Conservation (phyloP, 768 basidiomycete genomes). For the Russula abietina region DNA sequence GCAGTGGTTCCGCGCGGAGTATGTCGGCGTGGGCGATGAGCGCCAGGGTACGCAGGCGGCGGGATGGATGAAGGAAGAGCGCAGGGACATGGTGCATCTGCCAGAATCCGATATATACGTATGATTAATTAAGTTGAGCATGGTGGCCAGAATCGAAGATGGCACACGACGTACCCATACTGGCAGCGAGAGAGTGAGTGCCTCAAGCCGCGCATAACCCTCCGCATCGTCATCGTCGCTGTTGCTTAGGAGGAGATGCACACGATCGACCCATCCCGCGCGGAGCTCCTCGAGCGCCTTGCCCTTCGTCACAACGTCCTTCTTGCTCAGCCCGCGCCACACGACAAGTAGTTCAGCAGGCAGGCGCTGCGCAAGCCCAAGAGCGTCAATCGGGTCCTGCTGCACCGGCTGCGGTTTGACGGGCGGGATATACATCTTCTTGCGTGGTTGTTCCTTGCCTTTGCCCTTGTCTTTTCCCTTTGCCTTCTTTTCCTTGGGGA, state of each 20-base stretch:
- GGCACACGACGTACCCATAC: conserved; percentile 71
- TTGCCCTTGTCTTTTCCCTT: conserved; percentile 49
- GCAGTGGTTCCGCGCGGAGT: conserved; percentile 47
- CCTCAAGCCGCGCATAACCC: conserved; percentile 35
- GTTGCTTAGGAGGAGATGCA: conserved; percentile 24
- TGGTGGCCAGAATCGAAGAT: not conserved
- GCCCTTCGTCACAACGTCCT: conserved; percentile 77
- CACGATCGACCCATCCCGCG: conserved; percentile 56
- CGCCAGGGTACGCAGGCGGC: conserved; percentile 61
- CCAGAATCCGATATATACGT: conserved; percentile 1
- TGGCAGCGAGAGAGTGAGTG: conserved; percentile 60
- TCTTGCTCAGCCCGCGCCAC: conserved; percentile 78
- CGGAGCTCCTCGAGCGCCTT: conserved; percentile 84
- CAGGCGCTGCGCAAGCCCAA: conserved; percentile 65
- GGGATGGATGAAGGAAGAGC: conserved; percentile 72
- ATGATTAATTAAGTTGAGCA: not conserved
- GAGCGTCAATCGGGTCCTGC: conserved; percentile 82
- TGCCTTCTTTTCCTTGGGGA: conserved; percentile 42
- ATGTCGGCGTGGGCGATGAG: conserved; percentile 59
- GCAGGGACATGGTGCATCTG: conserved; percentile 85
- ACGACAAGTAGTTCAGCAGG: conserved; percentile 81
- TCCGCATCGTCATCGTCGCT: conserved; percentile 33
- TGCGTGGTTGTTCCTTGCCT: conserved; percentile 59
- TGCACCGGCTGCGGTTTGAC: conserved; percentile 66
- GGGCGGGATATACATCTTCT: conserved; percentile 85